These are phyloP conservation scores for Pseudonectria foliicola DNA, from an alignment of 2,329 filamentous ascomycete species.

Conservation along the genomic window DNA sequence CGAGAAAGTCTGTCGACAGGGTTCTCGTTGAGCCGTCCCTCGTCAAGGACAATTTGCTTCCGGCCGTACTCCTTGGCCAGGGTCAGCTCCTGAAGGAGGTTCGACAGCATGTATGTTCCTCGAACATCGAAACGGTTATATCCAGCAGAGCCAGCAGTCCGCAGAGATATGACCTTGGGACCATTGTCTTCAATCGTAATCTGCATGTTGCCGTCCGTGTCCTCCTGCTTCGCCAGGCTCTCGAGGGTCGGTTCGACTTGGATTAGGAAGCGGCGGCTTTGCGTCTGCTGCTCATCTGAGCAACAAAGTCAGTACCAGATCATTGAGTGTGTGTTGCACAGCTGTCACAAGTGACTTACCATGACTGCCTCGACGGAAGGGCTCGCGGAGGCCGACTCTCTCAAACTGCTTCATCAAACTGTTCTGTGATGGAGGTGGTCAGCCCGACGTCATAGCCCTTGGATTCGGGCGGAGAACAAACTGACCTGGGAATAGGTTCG, in stretches of 20 bases:
- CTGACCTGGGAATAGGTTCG: constrained; percentile 51
- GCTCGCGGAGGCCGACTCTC: constrained; percentile 43
- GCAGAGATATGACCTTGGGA: constrained; percentile 81
- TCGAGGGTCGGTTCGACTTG: constrained; percentile 79
- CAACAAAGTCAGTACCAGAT: neutral
- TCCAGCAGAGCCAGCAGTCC: constrained; percentile 79
- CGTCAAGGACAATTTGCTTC: constrained; percentile 84
- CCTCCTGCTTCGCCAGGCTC: constrained; percentile 74
- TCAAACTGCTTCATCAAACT: constrained; percentile 47
- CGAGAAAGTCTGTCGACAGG: constrained; percentile 82
- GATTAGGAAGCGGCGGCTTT: constrained; percentile 72
- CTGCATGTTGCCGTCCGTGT: constrained; percentile 90
- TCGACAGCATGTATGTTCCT: constrained; percentile 95
- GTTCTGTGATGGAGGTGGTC: constrained; percentile 35
- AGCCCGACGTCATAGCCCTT: constrained; percentile 13
- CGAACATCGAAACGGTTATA: constrained; percentile 84
- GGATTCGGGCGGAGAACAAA: neutral
- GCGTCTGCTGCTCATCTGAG: constrained; percentile 64
- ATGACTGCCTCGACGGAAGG: constrained; percentile 53
- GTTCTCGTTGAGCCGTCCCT: constrained; percentile 88
- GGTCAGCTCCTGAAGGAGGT: constrained; percentile 88
- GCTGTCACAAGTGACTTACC: constrained; percentile 31
- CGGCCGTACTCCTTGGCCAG: constrained; percentile 86
- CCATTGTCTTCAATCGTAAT: constrained; percentile 96
- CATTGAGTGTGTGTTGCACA: neutral